These are phyloP conservation scores for Stephania japonica DNA, from an alignment of 164 flowering plant species.

Conservation along the genomic window DNA sequence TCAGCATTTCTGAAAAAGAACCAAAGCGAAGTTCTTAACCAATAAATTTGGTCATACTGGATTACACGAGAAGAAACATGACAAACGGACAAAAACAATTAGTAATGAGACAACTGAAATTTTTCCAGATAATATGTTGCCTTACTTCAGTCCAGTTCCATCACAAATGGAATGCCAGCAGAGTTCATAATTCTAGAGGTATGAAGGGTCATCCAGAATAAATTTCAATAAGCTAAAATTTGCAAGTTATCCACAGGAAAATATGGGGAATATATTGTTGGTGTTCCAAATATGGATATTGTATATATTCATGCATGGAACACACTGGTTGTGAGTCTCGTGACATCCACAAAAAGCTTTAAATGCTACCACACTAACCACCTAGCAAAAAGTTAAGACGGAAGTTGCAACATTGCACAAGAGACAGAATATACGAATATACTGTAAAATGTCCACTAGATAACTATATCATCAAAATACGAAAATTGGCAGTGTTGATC, in stretches of 20 bases:
- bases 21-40: neutral
- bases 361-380: neutral
- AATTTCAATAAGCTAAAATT: neutral
- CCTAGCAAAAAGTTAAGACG: neutral
- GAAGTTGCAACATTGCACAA: neutral
- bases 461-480: neutral
- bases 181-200: neutral
- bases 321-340: neutral
- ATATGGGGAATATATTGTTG: neutral
- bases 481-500: neutral
- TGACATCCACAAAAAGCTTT: neutral
- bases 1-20: conserved; percentile 65
- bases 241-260: neutral
- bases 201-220: neutral
- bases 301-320: neutral
- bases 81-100: neutral
- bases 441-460: neutral
- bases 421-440: neutral
- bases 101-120: neutral
- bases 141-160: neutral
- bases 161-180: neutral
- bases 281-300: neutral
- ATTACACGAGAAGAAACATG: neutral
- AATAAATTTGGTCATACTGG: neutral
- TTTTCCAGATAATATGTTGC: neutral